A percentile compares a stretch with the other conserved stretches of the same genome.
Evolutionary conservation across 306 rosid genomes (phyloP).

Genomic region (Citrullus amarus): DNA sequence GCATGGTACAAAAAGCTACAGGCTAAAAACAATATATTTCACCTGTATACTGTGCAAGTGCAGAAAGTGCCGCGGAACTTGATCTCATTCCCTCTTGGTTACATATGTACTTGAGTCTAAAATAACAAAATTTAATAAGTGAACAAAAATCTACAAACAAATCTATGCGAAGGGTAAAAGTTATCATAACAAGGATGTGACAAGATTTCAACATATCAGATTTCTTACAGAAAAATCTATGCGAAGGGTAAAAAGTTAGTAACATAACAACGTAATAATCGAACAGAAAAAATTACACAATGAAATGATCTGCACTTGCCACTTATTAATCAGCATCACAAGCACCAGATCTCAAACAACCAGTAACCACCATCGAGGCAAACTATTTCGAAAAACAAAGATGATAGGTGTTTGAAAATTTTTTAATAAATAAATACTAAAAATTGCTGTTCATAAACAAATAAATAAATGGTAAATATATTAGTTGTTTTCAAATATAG

Average conservation of each 20-base stretch:
- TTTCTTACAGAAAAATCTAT: background rate
- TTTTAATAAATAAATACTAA: background rate
- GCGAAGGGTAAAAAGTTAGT: background rate
- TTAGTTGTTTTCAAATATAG: too few species aligned
- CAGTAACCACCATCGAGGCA: background rate
- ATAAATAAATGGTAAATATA: background rate
- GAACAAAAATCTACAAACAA: background rate
- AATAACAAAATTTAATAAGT: slow-evolving; percentile 2
- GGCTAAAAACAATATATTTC: slow-evolving; percentile 7
- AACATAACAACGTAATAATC: background rate
- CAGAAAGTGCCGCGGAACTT: slow-evolving; percentile 62
- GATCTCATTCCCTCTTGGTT: slow-evolving; percentile 83
- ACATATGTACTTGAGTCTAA: slow-evolving; percentile 81
- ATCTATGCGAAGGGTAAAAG: too few species aligned
- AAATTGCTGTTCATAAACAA: background rate
- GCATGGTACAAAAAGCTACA: background rate
- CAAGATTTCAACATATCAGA: background rate
- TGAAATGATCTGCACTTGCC: background rate
- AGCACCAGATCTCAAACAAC: background rate
- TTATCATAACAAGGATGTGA: background rate
- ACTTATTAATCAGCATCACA: background rate
- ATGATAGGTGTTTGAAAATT: background rate
- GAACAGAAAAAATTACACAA: background rate
- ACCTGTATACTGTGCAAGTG: slow-evolving; percentile 86
- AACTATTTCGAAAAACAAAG: background rate